A percentile compares a stretch with the other conserved stretches of the same genome.
Evolutionary conservation across 31 red algal genomes (phyloP).

Genomic region (Asparagopsis taxiformis): DNA sequence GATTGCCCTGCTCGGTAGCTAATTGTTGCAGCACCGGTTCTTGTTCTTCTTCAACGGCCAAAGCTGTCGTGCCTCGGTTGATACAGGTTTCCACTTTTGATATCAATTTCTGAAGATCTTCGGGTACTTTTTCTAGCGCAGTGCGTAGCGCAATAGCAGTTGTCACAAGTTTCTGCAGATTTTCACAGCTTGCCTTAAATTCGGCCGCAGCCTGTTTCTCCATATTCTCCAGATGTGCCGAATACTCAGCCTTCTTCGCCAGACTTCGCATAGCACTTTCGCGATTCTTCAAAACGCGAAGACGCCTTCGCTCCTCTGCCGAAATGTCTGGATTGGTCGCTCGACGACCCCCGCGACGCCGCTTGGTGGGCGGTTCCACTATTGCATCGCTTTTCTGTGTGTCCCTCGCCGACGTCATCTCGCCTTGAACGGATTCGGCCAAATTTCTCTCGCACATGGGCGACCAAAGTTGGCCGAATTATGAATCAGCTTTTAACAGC

Average conservation of each 20-base stretch:
- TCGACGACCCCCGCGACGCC: constrained; percentile 47
- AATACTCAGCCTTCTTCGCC: constrained; percentile 75
- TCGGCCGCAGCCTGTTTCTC: constrained; percentile 25
- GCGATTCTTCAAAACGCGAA: constrained; percentile 74
- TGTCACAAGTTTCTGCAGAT: constrained; percentile 17
- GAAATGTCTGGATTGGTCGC: constrained; percentile 51
- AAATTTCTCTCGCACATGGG: not conserved
- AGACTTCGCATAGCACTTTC: constrained; percentile 81
- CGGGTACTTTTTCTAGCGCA: constrained; percentile 35
- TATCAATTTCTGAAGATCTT: constrained; percentile 17
- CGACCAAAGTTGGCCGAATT: not conserved
- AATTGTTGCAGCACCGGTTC: not conserved
- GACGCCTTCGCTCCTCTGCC: constrained; percentile 71
- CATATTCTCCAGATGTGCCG: constrained; percentile 54
- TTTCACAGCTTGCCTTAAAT: constrained; percentile 9
- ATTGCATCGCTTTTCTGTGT: constrained; percentile 9
- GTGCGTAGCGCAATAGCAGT: constrained; percentile 21
- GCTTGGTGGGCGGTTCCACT: constrained; percentile 49
- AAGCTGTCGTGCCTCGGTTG: constrained; percentile 3
- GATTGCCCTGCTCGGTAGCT: not conserved
- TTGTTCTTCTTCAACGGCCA: constrained; percentile 8
- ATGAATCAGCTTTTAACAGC: not conserved
- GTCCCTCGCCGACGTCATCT: constrained; percentile 6
- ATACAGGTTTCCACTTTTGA: constrained; percentile 35
- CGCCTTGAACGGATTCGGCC: constrained; percentile 4